phyloP scores from a whole-genome alignment of 1,139 yeast species.

The Candida glucosophila region DNA sequence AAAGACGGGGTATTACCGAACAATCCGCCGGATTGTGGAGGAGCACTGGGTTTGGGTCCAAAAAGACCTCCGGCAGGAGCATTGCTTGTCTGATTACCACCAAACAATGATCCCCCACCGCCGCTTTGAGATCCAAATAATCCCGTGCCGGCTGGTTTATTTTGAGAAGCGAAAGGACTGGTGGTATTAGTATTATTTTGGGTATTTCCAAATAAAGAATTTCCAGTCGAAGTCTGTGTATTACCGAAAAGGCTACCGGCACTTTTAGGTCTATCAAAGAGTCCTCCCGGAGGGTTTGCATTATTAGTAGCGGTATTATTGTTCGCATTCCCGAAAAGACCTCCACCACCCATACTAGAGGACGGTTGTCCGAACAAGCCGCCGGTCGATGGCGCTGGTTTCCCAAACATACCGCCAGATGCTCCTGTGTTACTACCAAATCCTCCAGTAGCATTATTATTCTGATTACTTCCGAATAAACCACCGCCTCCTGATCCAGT shows the following conservation, averaged over 20 bases:
- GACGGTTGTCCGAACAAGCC: no score
- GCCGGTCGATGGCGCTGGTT: no score
- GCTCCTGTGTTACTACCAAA: conserved; percentile 7
- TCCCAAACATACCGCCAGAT: conserved; percentile 1
- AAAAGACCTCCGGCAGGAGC: conserved; percentile 13
- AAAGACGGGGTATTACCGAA: conserved; percentile 10
- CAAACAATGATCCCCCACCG: conserved; percentile 8
- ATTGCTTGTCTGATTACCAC: conserved; percentile 7
- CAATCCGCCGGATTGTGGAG: conserved; percentile 9
- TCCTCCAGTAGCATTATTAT: conserved; percentile 3
- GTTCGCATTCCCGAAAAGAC: no score
- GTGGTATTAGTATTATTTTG: conserved; percentile 6
- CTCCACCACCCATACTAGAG: no score
- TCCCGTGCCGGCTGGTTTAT: conserved; percentile 7
- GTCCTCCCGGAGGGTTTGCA: no score
- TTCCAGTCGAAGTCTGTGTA: conserved; percentile 7
- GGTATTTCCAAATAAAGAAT: conserved; percentile 11
- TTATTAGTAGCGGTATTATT: no score
- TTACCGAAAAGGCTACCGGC: conserved; percentile 30
- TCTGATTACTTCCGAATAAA: conserved; percentile 6
- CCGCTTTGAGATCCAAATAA: conserved; percentile 14
- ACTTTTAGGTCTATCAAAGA: conserved; percentile 8
- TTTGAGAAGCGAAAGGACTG: conserved; percentile 19
- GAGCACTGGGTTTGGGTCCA: conserved; percentile 9
- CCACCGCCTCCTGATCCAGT: conserved; percentile 7